phyloP scores from a whole-genome alignment of 345 rosid species.

The Syzygium aromaticum region DNA sequence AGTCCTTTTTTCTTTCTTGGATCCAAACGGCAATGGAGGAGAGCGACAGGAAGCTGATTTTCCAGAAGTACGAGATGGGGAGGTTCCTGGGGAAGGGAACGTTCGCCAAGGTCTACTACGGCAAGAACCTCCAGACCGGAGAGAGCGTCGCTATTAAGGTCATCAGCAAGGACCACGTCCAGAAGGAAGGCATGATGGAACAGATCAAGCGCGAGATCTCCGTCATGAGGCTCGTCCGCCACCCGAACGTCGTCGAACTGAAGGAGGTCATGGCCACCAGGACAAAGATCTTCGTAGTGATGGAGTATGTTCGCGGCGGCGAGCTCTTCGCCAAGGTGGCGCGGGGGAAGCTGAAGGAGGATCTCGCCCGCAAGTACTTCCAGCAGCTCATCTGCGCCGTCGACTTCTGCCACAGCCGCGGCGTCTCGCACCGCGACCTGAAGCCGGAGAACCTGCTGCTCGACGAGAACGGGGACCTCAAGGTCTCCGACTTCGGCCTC shows the following conservation, averaged over 20 bases:
- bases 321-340: constrained; percentile 62
- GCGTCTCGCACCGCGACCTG: constrained; percentile 76
- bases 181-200: constrained; percentile 57
- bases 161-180: constrained; percentile 43
- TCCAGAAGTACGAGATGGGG: constrained; percentile 64
- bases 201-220: constrained; percentile 68
- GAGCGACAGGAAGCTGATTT: constrained; percentile 22
- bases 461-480: constrained; percentile 57
- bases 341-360: constrained; percentile 58
- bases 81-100: constrained; percentile 64
- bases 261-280: constrained; percentile 76
- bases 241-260: constrained; percentile 62
- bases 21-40: neutral
- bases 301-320: constrained; percentile 77
- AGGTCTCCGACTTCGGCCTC: constrained; percentile 74
- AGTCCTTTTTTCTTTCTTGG: neutral
- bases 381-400: constrained; percentile 71
- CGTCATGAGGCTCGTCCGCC: constrained; percentile 70
- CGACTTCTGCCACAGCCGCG: constrained; percentile 77
- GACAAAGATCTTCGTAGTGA: constrained; percentile 53
- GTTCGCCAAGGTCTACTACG: constrained; percentile 74
- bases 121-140: constrained; percentile 32
- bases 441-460: constrained; percentile 79
- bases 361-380: constrained; percentile 50
- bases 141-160: constrained; percentile 68